Percentiles rank a stretch among this genome's conserved stretches.
Conservation (phyloP, 202 grass and related monocot species). For the Zizania palustris region DNA sequence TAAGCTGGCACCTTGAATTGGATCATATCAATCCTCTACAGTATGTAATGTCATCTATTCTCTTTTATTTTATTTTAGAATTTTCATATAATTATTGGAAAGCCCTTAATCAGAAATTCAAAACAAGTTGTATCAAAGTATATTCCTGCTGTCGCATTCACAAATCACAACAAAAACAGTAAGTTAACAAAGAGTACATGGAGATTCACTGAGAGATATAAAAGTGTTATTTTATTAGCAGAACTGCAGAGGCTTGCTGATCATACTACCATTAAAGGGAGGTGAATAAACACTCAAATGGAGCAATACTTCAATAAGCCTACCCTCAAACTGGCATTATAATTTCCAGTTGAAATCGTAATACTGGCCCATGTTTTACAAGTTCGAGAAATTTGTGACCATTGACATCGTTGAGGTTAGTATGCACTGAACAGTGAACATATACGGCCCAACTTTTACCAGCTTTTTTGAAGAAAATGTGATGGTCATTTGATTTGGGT, state of each 20-base stretch:
- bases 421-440: background rate
- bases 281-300: background rate
- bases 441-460: background rate
- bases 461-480: background rate
- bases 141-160: background rate
- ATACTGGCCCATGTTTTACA: background rate
- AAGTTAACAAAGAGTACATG: background rate
- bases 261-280: background rate
- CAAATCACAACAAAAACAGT: background rate
- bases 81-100: background rate
- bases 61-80: background rate
- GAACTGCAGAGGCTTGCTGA: background rate
- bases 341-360: background rate
- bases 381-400: background rate
- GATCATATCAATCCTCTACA: background rate
- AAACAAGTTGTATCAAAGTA: no score
- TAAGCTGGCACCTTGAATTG: background rate
- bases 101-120: background rate
- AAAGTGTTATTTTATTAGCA: background rate
- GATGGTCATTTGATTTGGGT: background rate
- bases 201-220: background rate
- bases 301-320: background rate
- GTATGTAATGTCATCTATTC: background rate
- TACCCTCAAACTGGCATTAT: background rate
- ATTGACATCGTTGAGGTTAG: background rate